Percentiles rank a stretch among this genome's conserved stretches.
phyloP scores from a whole-genome alignment of 2,329 filamentous ascomycete species.

The Curvularia verruculosa region DNA sequence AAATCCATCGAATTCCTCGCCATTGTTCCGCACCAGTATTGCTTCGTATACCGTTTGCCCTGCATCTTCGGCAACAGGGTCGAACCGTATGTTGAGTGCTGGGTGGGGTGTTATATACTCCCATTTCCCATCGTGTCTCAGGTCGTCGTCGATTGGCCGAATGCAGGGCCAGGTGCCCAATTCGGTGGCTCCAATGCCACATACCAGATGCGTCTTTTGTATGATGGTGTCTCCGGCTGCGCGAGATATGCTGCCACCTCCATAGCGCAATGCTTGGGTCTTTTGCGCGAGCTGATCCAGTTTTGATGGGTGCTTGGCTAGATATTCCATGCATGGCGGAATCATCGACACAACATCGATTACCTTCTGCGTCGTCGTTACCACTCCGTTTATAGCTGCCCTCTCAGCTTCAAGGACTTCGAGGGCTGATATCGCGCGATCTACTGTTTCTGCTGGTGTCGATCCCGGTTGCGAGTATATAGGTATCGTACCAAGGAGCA shows the following conservation, averaged over 20 bases:
- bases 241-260: constrained; percentile 17
- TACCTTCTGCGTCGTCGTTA: background rate
- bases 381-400: background rate
- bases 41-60: constrained; percentile 19
- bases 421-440: background rate
- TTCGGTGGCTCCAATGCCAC: constrained; percentile 18
- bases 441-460: constrained; percentile 5
- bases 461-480: constrained; percentile 8
- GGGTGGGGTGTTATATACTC: constrained; percentile 17
- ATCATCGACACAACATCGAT: background rate
- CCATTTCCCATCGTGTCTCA: constrained; percentile 12
- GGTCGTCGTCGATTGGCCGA: background rate
- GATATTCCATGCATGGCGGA: constrained; percentile 9
- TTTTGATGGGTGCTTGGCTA: constrained; percentile 7
- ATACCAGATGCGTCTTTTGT: constrained; percentile 8
- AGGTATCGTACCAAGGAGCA: constrained; percentile 6
- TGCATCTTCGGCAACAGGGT: constrained; percentile 4
- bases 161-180: constrained; percentile 14
- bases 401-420: background rate
- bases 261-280: constrained; percentile 9
- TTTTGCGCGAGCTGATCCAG: constrained; percentile 3
- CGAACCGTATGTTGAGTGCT: constrained; percentile 17
- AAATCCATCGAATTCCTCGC: constrained; percentile 9
- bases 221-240: constrained; percentile 9
- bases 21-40: constrained; percentile 18